These are phyloP conservation scores for Flaveria sonorensis DNA, from an alignment of 129 eudicot genomes.

Conservation along the genomic window DNA sequence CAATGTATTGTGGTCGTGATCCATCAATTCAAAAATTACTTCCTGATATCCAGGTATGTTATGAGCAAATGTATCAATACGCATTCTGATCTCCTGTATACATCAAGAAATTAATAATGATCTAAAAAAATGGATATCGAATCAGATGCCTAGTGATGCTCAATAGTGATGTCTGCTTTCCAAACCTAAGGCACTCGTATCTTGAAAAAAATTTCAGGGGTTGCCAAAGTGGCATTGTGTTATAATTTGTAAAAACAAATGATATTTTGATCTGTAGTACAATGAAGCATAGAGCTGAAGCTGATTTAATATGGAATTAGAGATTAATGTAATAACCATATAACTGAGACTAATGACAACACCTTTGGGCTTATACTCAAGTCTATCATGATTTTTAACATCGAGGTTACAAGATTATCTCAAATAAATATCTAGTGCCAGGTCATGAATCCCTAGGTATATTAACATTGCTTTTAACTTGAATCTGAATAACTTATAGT, in stretches of 20 bases:
- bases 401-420: not conserved
- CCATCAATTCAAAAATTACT: slow-evolving; percentile 75
- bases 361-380: not conserved
- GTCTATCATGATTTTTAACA: not conserved
- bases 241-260: not conserved
- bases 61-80: not conserved
- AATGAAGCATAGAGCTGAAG: not conserved
- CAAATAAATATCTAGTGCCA: not conserved
- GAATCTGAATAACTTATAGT: not conserved
- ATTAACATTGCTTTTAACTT: not conserved
- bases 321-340: not conserved
- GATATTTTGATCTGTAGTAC: not conserved
- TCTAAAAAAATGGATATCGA: not conserved
- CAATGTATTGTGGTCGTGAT: slow-evolving; percentile 89
- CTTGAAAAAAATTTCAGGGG: not conserved
- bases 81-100: not conserved
- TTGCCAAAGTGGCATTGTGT: not conserved
- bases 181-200: not conserved
- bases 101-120: slow-evolving; percentile 3
- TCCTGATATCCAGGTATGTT: slow-evolving; percentile 91
- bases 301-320: not conserved
- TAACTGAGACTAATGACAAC: not conserved
- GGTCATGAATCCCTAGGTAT: not conserved
- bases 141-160: not conserved
- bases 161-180: not conserved